These are phyloP conservation scores for Lichtheimia hyalospora DNA, from an alignment of 371 early-diverging fungal genomes.

Conservation along the genomic window DNA sequence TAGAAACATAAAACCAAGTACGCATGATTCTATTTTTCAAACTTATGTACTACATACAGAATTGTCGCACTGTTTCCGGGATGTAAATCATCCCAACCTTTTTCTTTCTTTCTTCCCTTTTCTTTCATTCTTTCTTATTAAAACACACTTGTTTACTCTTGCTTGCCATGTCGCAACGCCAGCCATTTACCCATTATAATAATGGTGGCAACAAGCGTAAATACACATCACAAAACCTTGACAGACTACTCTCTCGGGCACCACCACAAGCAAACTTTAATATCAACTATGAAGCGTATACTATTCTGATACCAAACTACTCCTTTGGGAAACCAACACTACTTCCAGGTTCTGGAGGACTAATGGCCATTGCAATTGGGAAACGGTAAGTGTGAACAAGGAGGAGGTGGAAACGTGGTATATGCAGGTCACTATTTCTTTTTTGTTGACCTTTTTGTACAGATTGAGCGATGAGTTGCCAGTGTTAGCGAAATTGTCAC, in stretches of 20 bases:
- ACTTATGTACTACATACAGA: not conserved
- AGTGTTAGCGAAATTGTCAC: slow-evolving; percentile 40
- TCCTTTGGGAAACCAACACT: slow-evolving; percentile 33
- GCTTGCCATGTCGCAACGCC: too few species aligned
- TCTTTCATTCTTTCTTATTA: too few species aligned
- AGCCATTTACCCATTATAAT: too few species aligned
- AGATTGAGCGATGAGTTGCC: slow-evolving; percentile 27
- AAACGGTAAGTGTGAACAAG: slow-evolving; percentile 21
- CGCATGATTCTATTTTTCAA: too few species aligned
- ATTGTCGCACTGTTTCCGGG: not conserved
- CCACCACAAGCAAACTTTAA: slow-evolving; percentile 28
- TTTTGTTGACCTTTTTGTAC: not conserved
- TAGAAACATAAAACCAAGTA: not conserved
- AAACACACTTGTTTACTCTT: too few species aligned
- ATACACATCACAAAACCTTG: slow-evolving; percentile 2
- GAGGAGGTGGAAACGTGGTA: too few species aligned
- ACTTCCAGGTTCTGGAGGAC: slow-evolving; percentile 37
- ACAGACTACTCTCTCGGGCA: slow-evolving; percentile 22
- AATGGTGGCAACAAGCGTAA: too few species aligned
- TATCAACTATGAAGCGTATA: slow-evolving; percentile 34
- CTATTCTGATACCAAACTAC: slow-evolving; percentile 38
- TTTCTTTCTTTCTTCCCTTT: too few species aligned
- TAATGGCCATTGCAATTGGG: slow-evolving; percentile 36
- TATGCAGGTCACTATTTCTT: not conserved
- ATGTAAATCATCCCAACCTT: too few species aligned